Percentiles rank a stretch among this genome's conserved stretches.
Conservation (phyloP, 1,139 yeast genomes). For the Wickerhamomyces sp. region DNA sequence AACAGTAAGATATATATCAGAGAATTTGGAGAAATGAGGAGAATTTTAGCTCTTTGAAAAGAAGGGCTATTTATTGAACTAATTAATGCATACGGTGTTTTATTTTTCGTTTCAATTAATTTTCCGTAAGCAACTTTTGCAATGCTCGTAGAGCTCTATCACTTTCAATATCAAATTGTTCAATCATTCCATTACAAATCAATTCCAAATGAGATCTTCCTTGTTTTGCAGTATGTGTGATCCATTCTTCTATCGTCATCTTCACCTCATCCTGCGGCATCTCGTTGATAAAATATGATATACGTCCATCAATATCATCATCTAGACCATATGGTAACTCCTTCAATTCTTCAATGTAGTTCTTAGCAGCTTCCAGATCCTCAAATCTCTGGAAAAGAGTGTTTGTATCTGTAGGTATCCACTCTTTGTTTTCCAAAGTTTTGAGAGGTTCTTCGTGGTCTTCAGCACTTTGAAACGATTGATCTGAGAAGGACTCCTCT, state of each 20-base stretch:
- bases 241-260: conserved; percentile 71
- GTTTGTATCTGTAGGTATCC: conserved; percentile 27
- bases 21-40: too few species aligned
- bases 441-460: conserved; percentile 4
- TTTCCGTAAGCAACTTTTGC: conserved; percentile 8
- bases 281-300: conserved; percentile 57
- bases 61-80: not conserved
- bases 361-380: conserved; percentile 37
- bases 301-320: conserved; percentile 57
- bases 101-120: not conserved
- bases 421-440: conserved; percentile 7
- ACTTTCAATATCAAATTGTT: conserved; percentile 38
- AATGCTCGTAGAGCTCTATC: conserved; percentile 34
- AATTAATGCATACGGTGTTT: conserved; percentile 1
- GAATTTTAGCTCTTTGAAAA: too few species aligned
- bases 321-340: conserved; percentile 17
- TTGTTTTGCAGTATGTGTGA: conserved; percentile 47
- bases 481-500: conserved; percentile 1
- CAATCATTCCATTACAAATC: conserved; percentile 39
- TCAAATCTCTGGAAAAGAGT: conserved; percentile 32
- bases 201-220: conserved; percentile 31
- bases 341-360: conserved; percentile 26
- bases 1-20: too few species aligned
- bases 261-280: conserved; percentile 67
- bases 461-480: conserved; percentile 2